phyloP scores from a whole-genome alignment of 495 filamentous ascomycete species.

The Penicillium longicatenatum region DNA sequence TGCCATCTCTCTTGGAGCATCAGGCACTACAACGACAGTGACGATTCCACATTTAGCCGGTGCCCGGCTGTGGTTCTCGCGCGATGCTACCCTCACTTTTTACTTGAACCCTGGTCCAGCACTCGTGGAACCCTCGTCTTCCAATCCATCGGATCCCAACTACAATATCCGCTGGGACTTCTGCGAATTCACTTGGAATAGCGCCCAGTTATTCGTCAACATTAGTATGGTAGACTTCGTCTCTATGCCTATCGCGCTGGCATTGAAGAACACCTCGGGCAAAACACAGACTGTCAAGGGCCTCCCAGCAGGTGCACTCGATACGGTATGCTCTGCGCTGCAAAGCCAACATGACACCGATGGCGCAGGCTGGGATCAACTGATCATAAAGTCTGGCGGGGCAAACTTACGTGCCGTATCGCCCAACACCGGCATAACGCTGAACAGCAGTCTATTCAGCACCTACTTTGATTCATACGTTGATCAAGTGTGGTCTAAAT shows the following conservation, averaged over 20 bases:
- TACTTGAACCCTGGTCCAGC: conserved; percentile 68
- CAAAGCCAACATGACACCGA: conserved; percentile 54
- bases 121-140: conserved; percentile 70
- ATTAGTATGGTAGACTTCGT: conserved; percentile 78
- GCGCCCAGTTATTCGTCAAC: conserved; percentile 68
- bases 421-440: conserved; percentile 63
- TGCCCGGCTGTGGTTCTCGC: conserved; percentile 70
- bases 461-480: conserved; percentile 68
- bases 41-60: conserved; percentile 69
- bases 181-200: conserved; percentile 74
- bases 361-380: conserved; percentile 61
- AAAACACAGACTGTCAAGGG: conserved; percentile 58
- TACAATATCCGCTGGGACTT: conserved; percentile 67
- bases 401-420: conserved; percentile 61
- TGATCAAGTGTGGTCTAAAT: conserved; percentile 63
- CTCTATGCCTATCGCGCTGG: conserved; percentile 62
- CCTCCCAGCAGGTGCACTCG: conserved; percentile 57
- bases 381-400: conserved; percentile 57
- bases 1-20: conserved; percentile 62
- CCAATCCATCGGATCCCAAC: conserved; percentile 66
- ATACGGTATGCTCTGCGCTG: conserved; percentile 55
- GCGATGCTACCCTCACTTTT: conserved; percentile 64
- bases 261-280: conserved; percentile 56
- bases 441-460: conserved; percentile 57
- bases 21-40: conserved; percentile 58